Base-by-base conservation (phyloP, 768 basidiomycete species). In the Pilatotrama ljubarskyi region DNA sequence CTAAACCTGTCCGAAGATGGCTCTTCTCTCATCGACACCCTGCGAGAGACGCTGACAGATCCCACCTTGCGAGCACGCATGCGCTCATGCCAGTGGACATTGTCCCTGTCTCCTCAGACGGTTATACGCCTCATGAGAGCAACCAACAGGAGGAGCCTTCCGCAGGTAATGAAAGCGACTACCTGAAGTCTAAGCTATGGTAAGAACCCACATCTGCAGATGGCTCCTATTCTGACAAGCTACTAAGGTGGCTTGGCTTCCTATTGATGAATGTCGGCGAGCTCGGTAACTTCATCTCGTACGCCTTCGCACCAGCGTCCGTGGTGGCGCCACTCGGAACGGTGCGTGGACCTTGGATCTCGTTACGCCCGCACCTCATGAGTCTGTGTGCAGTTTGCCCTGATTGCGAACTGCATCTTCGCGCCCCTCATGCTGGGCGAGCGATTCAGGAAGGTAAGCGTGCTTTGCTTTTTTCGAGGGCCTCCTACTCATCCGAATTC, bases 311-410 rank as follows among this genome's bases (percentile, higher is more conserved):
- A 20, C 93, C 93, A 9, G 93, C 93, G 5, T 93, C 91, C n/a
- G 77, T 95, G 5, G 94, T 98, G 13, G 95, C 96, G 0, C 96
- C 96, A 26, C 79, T 98, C 11, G 96, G 96, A n/a, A 95, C 93
- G 44, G 95, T 96, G 66, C 75, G 86, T 75, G 32, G 55, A 22
- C 59, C n/a, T n/a, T 51, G 54, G 56, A 11, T 46, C 36, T 50
- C 20, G 24, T 61, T 38, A 44, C 14, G 44, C 60, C 15, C 47
- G 50, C 20, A 49, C 43, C 47, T n/a, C n/a, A n/a, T 50, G 2
- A 50, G 25, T 55, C 22, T 60, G 44, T 5, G 17, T 49, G 15
- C 55, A 93, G 87, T 90, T 93, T 72, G 93, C 94, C 2, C 79
- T 98, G n/a, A 86, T 96, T 59, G 93, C 96, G 14, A 98, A 98